Conservation (phyloP, 2,329 filamentous ascomycete species). For the Colletotrichum ledebouriae region DNA sequence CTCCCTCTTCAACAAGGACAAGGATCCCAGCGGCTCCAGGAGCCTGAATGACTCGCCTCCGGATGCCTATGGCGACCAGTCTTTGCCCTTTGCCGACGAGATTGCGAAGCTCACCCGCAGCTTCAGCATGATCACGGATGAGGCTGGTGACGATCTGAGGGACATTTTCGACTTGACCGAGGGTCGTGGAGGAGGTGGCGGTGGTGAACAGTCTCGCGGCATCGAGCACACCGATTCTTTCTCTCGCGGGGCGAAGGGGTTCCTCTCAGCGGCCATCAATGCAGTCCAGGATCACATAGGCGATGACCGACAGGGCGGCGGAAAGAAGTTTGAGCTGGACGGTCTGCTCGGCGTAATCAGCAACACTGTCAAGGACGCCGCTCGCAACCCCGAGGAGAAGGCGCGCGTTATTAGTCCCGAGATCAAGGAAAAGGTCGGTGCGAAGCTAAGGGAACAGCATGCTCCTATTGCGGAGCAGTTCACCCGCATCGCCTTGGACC, state of each 20-base stretch:
- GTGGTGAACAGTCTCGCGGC: slow-evolving; percentile 47
- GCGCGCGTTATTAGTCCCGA: slow-evolving; percentile 60
- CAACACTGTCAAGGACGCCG: slow-evolving; percentile 58
- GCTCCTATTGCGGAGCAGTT: slow-evolving; percentile 61
- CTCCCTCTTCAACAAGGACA: slow-evolving; percentile 57
- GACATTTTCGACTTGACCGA: slow-evolving; percentile 61
- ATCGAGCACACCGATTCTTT: slow-evolving; percentile 45
- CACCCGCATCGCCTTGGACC: slow-evolving; percentile 59
- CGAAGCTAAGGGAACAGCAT: slow-evolving; percentile 57
- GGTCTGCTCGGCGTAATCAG: slow-evolving; percentile 59
- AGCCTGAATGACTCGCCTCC: slow-evolving; percentile 53
- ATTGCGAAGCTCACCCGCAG: slow-evolving; percentile 57
- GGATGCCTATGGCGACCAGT: slow-evolving; percentile 57
- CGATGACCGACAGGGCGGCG: slow-evolving; percentile 47
- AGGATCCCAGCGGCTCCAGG: slow-evolving; percentile 42
- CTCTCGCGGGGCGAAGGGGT: slow-evolving; percentile 50
- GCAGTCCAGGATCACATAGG: slow-evolving; percentile 57
- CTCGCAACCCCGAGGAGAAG: slow-evolving; percentile 61
- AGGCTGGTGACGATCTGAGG: slow-evolving; percentile 57
- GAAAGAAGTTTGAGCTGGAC: slow-evolving; percentile 55
- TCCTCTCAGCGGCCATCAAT: slow-evolving; percentile 58
- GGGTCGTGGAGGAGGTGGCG: slow-evolving; percentile 42
- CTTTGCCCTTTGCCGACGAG: slow-evolving; percentile 61
- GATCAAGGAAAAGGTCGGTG: slow-evolving; percentile 60
- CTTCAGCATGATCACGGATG: slow-evolving; percentile 56